Conservation (phyloP, 2,329 filamentous ascomycete species). For the Cladosporium sp. region DNA sequence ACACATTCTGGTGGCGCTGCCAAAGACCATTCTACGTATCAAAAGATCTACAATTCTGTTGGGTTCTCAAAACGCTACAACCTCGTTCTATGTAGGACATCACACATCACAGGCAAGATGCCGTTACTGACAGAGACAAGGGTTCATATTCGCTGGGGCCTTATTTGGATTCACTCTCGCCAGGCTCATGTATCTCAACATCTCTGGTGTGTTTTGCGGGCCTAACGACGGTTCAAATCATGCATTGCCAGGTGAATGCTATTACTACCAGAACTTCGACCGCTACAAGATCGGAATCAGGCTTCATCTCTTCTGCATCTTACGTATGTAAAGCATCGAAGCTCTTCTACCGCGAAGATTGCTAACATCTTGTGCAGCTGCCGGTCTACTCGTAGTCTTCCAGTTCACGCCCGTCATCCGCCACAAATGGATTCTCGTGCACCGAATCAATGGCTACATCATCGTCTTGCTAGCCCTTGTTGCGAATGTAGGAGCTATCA, state of each 20-base stretch:
- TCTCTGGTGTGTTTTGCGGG: slow-evolving; percentile 30
- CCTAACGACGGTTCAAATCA: slow-evolving; percentile 13
- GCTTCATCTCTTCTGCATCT: slow-evolving; percentile 39
- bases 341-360: too few species aligned
- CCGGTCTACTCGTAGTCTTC: slow-evolving; percentile 35
- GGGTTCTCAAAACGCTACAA: slow-evolving; percentile 58
- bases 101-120: not conserved
- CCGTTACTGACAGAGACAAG: not conserved
- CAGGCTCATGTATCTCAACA: slow-evolving; percentile 48
- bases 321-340: slow-evolving; percentile 21
- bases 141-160: slow-evolving; percentile 19
- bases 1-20: not conserved
- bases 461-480: slow-evolving; percentile 47
- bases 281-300: slow-evolving; percentile 38
- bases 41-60: slow-evolving; percentile 42
- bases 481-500: slow-evolving; percentile 48
- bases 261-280: slow-evolving; percentile 35
- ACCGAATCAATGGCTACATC: slow-evolving; percentile 59
- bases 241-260: slow-evolving; percentile 42
- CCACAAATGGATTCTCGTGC: slow-evolving; percentile 49
- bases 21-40: not conserved
- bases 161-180: slow-evolving; percentile 48
- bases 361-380: slow-evolving; percentile 17
- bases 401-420: slow-evolving; percentile 44
- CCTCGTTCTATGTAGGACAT: slow-evolving; percentile 45